phyloP scores from a whole-genome alignment of 78 protist species.

The Corallochytrium limacisporum region DNA sequence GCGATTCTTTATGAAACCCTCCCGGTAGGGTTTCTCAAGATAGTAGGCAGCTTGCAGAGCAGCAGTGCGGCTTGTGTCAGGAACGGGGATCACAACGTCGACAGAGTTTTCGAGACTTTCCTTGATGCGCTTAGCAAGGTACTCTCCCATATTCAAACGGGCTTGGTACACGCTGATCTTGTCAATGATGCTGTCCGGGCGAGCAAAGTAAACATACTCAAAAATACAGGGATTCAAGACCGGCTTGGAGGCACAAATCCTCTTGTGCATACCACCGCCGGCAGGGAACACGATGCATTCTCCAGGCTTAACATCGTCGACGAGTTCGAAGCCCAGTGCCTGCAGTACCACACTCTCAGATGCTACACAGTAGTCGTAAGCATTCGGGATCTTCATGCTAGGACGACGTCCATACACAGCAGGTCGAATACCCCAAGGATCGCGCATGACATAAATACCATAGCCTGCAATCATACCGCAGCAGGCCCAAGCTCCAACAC shows the following conservation, averaged over 20 bases:
- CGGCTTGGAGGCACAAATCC: neutral
- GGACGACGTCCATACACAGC: conserved; percentile 4
- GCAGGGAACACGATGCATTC: neutral
- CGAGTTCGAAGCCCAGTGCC: neutral
- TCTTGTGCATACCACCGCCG: neutral
- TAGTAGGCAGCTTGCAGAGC: conserved; percentile 3
- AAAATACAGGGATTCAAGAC: conserved; percentile 19
- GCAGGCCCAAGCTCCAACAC: conserved; percentile 16
- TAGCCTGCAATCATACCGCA: conserved; percentile 10
- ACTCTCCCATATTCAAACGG: conserved; percentile 26
- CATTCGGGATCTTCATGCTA: no score
- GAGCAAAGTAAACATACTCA: conserved; percentile 40
- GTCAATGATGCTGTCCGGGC: conserved; percentile 31
- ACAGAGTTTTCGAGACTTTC: neutral
- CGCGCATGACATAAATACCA: conserved; percentile 25
- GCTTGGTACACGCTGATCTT: conserved; percentile 15
- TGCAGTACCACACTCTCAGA: conserved; percentile 26
- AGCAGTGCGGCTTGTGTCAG: conserved; percentile 27
- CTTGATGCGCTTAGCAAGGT: neutral
- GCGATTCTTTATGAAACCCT: conserved; percentile 40
- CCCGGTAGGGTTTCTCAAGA: conserved; percentile 16
- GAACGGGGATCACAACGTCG: conserved; percentile 35
- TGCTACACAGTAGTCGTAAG: neutral
- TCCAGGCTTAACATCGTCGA: conserved; percentile 13
- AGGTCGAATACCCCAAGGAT: conserved; percentile 23